Conservation (phyloP, 1,284 basidiomycete species). For the Neotropicomus parvogracilis region DNA sequence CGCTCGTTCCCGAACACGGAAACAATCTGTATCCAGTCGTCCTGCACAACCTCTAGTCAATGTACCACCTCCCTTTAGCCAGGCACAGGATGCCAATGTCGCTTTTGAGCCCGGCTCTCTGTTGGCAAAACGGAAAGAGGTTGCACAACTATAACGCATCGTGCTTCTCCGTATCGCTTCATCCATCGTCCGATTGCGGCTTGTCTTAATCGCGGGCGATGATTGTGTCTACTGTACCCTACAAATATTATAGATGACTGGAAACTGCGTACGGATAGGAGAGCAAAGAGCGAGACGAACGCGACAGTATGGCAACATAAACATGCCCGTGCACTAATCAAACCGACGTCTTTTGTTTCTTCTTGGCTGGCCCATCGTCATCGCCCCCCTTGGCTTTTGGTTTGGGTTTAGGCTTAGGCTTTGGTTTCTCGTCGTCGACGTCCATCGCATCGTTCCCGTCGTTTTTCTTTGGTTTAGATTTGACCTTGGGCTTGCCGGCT, state of each 20-base stretch:
- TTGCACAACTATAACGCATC: conserved; percentile 19
- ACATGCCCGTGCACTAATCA: conserved; percentile 15
- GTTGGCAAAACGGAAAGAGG: conserved; percentile 46
- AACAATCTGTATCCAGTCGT: conserved; percentile 32
- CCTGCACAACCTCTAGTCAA: conserved; percentile 32
- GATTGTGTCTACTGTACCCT: conserved; percentile 22
- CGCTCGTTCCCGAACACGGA: conserved; percentile 31
- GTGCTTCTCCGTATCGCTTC: neutral
- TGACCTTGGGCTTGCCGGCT: conserved; percentile 41
- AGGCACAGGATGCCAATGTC: conserved; percentile 32
- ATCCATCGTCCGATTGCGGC: neutral
- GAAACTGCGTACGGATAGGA: conserved; percentile 2
- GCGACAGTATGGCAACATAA: neutral
- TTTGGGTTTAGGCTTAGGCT: conserved; percentile 47
- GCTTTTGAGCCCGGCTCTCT: conserved; percentile 68
- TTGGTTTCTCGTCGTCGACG: conserved; percentile 42
- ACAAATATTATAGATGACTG: conserved; percentile 18
- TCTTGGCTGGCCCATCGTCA: conserved; percentile 62
- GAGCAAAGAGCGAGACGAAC: neutral
- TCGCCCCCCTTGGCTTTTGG: conserved; percentile 39
- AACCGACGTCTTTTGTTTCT: conserved; percentile 58
- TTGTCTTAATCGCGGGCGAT: conserved; percentile 7
- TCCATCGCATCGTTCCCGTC: conserved; percentile 39
- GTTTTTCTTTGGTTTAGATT: conserved; percentile 39
- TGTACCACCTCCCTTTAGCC: conserved; percentile 35